Percentiles rank a stretch among this genome's conserved stretches.
These are phyloP conservation scores for Neurospora sp. DNA, from an alignment of 2,329 filamentous ascomycete species.

Conservation along the genomic window DNA sequence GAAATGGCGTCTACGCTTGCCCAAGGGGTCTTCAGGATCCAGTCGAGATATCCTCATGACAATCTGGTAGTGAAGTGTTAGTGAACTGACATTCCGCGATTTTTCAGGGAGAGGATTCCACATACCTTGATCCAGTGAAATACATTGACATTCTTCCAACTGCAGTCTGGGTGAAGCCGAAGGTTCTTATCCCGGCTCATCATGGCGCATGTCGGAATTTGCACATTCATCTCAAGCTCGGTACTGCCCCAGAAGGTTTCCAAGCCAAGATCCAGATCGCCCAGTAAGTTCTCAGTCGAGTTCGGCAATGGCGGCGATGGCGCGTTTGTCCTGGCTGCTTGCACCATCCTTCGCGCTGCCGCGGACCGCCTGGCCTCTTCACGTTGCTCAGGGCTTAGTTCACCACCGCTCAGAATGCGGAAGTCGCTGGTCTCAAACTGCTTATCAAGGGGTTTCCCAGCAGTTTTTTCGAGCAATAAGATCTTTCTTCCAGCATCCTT, in stretches of 20 bases:
- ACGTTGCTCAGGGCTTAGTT: slow-evolving; percentile 46
- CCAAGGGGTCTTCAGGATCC: slow-evolving; percentile 63
- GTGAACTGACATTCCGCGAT: background rate
- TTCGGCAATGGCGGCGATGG: slow-evolving; percentile 36
- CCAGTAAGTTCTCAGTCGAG: slow-evolving; percentile 61
- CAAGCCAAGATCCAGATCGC: slow-evolving; percentile 60
- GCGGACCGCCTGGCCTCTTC: slow-evolving; percentile 38
- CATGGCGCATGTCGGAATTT: slow-evolving; percentile 78
- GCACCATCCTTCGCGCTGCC: slow-evolving; percentile 40
- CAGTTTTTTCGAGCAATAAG: slow-evolving; percentile 76
- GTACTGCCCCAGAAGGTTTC: slow-evolving; percentile 76
- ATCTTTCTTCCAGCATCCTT: slow-evolving; percentile 79
- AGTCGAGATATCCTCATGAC: slow-evolving; percentile 84
- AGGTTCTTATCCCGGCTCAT: slow-evolving; percentile 62
- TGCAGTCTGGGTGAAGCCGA: slow-evolving; percentile 78
- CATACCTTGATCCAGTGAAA: slow-evolving; percentile 92
- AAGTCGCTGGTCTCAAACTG: slow-evolving; percentile 68
- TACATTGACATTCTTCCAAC: slow-evolving; percentile 87
- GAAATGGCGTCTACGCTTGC: slow-evolving; percentile 72
- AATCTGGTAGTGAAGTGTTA: slow-evolving; percentile 44
- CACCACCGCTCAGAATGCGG: slow-evolving; percentile 68
- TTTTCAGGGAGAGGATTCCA: slow-evolving; percentile 1
- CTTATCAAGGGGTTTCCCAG: slow-evolving; percentile 64
- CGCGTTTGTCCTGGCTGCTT: slow-evolving; percentile 34
- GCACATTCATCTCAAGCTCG: slow-evolving; percentile 89